phyloP scores from a whole-genome alignment of 345 rosid species.

The Gossypium mustelinum region DNA sequence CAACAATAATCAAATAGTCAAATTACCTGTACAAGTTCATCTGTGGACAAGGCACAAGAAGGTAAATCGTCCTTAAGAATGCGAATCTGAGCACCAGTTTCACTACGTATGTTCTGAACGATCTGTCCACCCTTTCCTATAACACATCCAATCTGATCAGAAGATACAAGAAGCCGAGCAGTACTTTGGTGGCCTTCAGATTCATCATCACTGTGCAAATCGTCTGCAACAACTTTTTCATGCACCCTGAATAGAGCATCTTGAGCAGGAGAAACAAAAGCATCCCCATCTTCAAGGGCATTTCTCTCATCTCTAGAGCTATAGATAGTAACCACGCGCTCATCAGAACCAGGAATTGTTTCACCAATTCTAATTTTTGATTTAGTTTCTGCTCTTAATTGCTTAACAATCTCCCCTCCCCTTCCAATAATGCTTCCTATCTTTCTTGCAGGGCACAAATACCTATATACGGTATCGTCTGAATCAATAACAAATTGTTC shows the following conservation, averaged over 20 bases:
- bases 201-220: slow-evolving; percentile 56
- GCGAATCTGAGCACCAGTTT: slow-evolving; percentile 88
- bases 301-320: slow-evolving; percentile 85
- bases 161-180: slow-evolving; percentile 91
- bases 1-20: background rate
- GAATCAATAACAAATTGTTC: slow-evolving; percentile 55
- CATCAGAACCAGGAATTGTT: slow-evolving; percentile 69
- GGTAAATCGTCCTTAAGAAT: slow-evolving; percentile 91
- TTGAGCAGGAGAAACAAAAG: slow-evolving; percentile 73
- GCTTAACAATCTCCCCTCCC: slow-evolving; percentile 97
- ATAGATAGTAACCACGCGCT: slow-evolving; percentile 88
- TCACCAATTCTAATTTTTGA: slow-evolving; percentile 87
- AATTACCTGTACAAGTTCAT: slow-evolving; percentile 92
- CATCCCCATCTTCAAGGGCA: slow-evolving; percentile 48
- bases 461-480: slow-evolving; percentile 78
- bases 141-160: slow-evolving; percentile 97
- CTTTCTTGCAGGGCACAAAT: slow-evolving; percentile 74
- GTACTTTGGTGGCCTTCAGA: slow-evolving; percentile 59
- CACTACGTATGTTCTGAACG: slow-evolving; percentile 77
- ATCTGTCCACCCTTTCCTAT: slow-evolving; percentile 96
- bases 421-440: slow-evolving; percentile 93
- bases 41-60: slow-evolving; percentile 71
- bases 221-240: slow-evolving; percentile 74
- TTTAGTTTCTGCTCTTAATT: slow-evolving; percentile 73
- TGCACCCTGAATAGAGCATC: slow-evolving; percentile 89